A percentile compares a stretch with the other conserved stretches of the same genome.
These are phyloP conservation scores for Gymnopilus junonius DNA, from an alignment of 768 basidiomycete species.

Conservation along the genomic window DNA sequence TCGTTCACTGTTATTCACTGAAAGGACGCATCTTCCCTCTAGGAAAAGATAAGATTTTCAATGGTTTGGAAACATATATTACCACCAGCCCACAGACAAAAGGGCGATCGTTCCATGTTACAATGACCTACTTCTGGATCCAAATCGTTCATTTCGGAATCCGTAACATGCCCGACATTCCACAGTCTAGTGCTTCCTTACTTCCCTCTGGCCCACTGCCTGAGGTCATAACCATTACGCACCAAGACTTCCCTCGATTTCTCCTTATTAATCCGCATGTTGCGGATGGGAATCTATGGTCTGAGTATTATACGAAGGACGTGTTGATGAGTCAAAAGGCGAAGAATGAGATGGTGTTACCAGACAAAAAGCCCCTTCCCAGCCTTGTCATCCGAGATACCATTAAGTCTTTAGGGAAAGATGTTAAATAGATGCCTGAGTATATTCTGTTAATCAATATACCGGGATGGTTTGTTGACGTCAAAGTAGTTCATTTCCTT, in stretches of 20 bases:
- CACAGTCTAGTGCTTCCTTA: not conserved
- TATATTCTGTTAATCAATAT: too few relatives aligned
- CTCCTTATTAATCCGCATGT: constrained; percentile 45
- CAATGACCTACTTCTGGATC: constrained; percentile 58
- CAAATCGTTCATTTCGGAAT: constrained; percentile 54
- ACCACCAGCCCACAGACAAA: constrained; percentile 37
- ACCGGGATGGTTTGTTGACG: too few relatives aligned
- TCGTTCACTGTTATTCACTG: too few relatives aligned
- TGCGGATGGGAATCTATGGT: constrained; percentile 44
- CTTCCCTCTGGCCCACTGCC: not conserved
- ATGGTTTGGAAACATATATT: constrained; percentile 45
- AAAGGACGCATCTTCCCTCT: not conserved
- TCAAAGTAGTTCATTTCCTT: too few relatives aligned
- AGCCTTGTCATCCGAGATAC: constrained; percentile 43
- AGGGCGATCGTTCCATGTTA: constrained; percentile 44
- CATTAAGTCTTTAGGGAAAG: constrained; percentile 10
- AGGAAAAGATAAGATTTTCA: constrained; percentile 51
- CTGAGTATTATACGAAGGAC: constrained; percentile 47
- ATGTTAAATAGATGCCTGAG: not conserved
- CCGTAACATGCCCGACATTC: constrained; percentile 33
- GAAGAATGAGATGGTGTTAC: constrained; percentile 45
- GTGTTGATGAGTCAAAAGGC: constrained; percentile 47
- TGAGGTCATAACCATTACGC: constrained; percentile 4
- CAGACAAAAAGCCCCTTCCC: constrained; percentile 47
- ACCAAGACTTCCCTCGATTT: constrained; percentile 40